phyloP scores from a whole-genome alignment of 164 flowering plant species.

The Santalum album region DNA sequence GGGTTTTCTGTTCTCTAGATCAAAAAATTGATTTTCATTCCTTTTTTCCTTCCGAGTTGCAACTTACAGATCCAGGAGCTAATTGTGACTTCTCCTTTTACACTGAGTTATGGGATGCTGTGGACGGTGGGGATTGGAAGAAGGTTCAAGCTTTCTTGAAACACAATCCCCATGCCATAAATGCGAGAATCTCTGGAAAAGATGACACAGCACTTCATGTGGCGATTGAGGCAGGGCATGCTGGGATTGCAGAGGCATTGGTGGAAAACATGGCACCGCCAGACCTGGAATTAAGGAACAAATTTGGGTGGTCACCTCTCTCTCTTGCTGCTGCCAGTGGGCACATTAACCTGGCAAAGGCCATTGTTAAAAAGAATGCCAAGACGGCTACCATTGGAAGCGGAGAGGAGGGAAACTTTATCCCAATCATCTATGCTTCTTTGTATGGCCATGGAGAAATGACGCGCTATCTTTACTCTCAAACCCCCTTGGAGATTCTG shows the following conservation, averaged over 20 bases:
- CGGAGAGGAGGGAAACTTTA: constrained; percentile 1
- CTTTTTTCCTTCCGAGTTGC: too few species aligned
- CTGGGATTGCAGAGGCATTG: constrained; percentile 13
- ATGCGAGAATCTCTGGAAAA: constrained; percentile 10
- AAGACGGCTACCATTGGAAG: background rate
- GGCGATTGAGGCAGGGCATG: constrained; percentile 18
- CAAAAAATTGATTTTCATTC: too few species aligned
- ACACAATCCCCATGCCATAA: constrained; percentile 7
- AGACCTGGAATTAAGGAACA: constrained; percentile 10
- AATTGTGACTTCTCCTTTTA: background rate
- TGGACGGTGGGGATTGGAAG: background rate
- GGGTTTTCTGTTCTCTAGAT: too few species aligned
- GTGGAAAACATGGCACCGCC: constrained; percentile 6
- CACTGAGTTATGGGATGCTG: background rate
- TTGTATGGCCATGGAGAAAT: constrained; percentile 15
- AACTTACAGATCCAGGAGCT: background rate
- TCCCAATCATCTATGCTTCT: constrained; percentile 27
- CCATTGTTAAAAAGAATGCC: constrained; percentile 10
- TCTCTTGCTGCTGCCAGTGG: constrained; percentile 23
- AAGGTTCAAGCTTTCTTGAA: constrained; percentile 1
- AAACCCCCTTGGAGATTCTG: constrained; percentile 12
- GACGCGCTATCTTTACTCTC: constrained; percentile 17
- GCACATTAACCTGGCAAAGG: constrained; percentile 9
- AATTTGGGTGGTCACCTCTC: constrained; percentile 13
- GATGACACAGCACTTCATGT: constrained; percentile 27